Base-by-base conservation (phyloP, 257 asterid species). In the Lithospermum erythrorhizon region DNA sequence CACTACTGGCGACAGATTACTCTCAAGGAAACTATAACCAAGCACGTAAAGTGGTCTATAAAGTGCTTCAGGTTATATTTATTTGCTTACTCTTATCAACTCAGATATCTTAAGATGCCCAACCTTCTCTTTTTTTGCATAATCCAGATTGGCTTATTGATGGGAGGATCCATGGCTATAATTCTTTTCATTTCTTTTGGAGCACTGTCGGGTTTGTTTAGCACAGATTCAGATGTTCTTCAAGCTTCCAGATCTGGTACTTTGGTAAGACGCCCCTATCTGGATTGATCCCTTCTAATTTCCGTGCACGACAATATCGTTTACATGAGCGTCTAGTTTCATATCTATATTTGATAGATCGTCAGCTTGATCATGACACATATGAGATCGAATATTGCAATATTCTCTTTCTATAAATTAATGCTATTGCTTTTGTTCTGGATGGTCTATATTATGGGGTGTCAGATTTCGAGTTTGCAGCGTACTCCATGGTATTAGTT, bases 381-480 rank as follows among this genome's bases (percentile, higher is more conserved):
- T 41, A 8, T 41, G 15, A 41, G 13, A 11, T 41, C 49, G 13
- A 11, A 41, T 41, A 13, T 41, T 41, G 4, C 4, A 11, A 41
- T 5, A 11, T 41, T 41, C n/a, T n/a, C n/a, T n/a, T n/a, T n/a
- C n/a, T n/a, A n/a, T n/a, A n/a, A 3, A 72, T 88, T 77, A 91
- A 91, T 75, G 98, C 98, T 54, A 68, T 88, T 53, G 98, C 96
- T 57, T 91, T 91, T 76, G 98, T 91, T 65, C 80, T 88, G 64
- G 98, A 91, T 59, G 98, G 98, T 61, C 91, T 91, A 47, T 91
- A 91, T 67, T 91, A 88, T 63, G 98, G 98, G 72, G 95, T 91
- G 71, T 91, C 98, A 59, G 98, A 91, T 74, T 91, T 82, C 23
- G 90, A 74, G 55, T 91, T 82, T 72, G 98, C 98, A 59, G 95